Evolutionary conservation across 2,329 filamentous ascomycete species (phyloP).

Genomic region (Rhexocercosporidium sp.): DNA sequence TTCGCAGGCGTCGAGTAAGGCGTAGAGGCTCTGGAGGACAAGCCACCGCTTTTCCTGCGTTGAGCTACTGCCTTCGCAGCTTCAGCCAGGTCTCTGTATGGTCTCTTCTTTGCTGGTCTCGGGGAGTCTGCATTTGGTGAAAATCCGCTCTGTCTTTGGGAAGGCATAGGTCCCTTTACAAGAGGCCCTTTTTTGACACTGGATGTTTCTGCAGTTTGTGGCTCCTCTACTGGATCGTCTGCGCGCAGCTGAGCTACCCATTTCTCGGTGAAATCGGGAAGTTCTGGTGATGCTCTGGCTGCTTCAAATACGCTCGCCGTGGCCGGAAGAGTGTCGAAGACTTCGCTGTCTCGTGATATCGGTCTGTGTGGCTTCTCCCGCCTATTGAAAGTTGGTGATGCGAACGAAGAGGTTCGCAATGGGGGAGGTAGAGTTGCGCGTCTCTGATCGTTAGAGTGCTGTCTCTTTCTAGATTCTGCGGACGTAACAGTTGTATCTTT

Average conservation of each 20-base stretch:
- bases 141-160: neutral
- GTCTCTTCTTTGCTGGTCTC: neutral
- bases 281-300: slow-evolving; percentile 7
- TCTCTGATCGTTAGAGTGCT: neutral
- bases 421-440: slow-evolving; percentile 6
- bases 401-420: neutral
- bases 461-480: neutral
- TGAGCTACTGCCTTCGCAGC: neutral
- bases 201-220: neutral
- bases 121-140: neutral
- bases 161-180: neutral
- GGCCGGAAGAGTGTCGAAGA: neutral
- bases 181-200: neutral
- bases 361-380: neutral
- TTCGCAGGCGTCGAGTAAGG: slow-evolving; percentile 19
- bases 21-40: slow-evolving; percentile 17
- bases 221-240: neutral
- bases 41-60: slow-evolving; percentile 9
- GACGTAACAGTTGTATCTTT: neutral
- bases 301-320: neutral
- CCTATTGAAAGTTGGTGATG: neutral
- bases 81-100: neutral
- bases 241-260: slow-evolving; percentile 4
- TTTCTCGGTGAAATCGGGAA: slow-evolving; percentile 5
- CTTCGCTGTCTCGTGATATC: neutral